Percentiles rank a stretch among this genome's conserved stretches.
Evolutionary conservation across 306 rosid genomes (phyloP).

Genomic region (Lotus japonicus): DNA sequence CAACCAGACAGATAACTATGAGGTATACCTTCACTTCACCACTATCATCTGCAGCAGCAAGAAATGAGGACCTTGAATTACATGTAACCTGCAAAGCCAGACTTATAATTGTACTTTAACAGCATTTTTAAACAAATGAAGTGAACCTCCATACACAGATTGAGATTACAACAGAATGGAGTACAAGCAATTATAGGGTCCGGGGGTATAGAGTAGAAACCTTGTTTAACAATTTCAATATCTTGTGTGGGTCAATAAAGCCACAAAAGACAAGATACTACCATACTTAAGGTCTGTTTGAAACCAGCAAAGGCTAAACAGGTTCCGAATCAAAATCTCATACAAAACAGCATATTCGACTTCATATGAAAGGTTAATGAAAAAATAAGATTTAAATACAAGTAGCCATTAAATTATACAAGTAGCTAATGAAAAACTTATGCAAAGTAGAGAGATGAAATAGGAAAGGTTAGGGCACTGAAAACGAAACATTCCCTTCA

Average conservation of each 20-base stretch:
- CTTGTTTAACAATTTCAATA: neutral
- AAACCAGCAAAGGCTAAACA: no score
- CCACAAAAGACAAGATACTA: no score
- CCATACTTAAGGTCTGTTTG: no score
- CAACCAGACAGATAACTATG: neutral
- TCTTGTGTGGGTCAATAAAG: no score
- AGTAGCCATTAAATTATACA: no score
- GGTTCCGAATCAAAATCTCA: no score
- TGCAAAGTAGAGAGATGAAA: neutral
- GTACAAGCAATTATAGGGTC: neutral
- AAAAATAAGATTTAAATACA: no score
- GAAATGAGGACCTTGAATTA: slow-evolving; percentile 68
- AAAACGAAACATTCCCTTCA: neutral
- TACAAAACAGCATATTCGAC: no score
- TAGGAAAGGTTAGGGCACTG: neutral
- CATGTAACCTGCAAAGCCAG: slow-evolving; percentile 59
- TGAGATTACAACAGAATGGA: slow-evolving; percentile 7
- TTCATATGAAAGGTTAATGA: no score
- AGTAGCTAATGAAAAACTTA: neutral
- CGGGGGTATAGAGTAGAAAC: neutral
- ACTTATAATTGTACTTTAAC: neutral
- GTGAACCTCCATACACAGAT: neutral
- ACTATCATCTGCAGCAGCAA: slow-evolving; percentile 91
- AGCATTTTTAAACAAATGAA: slow-evolving; percentile 3
- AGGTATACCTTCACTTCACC: slow-evolving; percentile 84